Conservation (phyloP, 2,329 filamentous ascomycete genomes). For the Fusarium austroafricanum region DNA sequence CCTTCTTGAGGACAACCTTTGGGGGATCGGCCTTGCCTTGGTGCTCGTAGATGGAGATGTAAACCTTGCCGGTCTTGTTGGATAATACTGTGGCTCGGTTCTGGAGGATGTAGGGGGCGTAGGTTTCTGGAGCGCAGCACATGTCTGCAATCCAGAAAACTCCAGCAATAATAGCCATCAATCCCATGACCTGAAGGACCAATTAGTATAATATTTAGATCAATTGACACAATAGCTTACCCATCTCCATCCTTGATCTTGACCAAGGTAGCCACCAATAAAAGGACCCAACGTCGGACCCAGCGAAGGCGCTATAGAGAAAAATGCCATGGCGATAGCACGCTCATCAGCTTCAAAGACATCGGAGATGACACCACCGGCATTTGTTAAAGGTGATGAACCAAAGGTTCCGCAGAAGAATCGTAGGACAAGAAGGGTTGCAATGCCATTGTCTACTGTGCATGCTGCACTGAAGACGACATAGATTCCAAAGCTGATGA, state of each 20-base stretch:
- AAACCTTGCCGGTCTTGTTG: constrained; percentile 64
- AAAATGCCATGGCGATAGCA: constrained; percentile 69
- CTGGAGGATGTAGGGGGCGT: constrained; percentile 67
- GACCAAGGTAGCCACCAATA: constrained; percentile 70
- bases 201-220: not conserved
- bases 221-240: not conserved
- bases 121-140: constrained; percentile 67
- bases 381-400: constrained; percentile 71
- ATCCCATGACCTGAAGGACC: constrained; percentile 63
- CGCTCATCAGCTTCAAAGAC: constrained; percentile 67
- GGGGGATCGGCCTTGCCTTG: constrained; percentile 57
- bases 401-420: constrained; percentile 75
- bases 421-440: constrained; percentile 71
- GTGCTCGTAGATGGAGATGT: constrained; percentile 61
- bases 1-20: constrained; percentile 62
- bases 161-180: constrained; percentile 71
- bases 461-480: constrained; percentile 71
- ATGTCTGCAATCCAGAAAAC: constrained; percentile 66
- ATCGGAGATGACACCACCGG: constrained; percentile 73
- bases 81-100: constrained; percentile 63
- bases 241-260: constrained; percentile 71
- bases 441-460: constrained; percentile 67
- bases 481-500: constrained; percentile 66
- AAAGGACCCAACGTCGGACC: constrained; percentile 71
- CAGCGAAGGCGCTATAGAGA: constrained; percentile 71